Percentiles rank a stretch among this genome's conserved stretches.
Evolutionary conservation across 2,329 filamentous ascomycete species (phyloP).

Genomic region (Arthroderma uncinatum): DNA sequence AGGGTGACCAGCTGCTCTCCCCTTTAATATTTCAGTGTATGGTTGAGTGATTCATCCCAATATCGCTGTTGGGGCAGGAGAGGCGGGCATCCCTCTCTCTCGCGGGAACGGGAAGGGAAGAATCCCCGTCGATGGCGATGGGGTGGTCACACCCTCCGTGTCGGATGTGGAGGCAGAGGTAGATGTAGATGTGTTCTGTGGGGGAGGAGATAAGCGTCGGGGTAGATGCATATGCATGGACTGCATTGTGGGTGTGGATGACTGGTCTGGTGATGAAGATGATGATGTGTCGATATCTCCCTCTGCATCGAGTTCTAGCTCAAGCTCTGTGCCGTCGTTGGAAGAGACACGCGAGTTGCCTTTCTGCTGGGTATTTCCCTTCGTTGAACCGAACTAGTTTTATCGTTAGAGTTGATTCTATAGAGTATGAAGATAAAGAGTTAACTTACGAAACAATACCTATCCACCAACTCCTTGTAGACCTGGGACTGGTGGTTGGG

Average conservation of each 20-base stretch:
- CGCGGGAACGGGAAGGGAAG: background rate
- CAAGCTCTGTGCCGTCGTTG: background rate
- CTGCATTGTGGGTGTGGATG: background rate
- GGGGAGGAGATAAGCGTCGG: background rate
- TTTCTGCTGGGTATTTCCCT: conserved; percentile 16
- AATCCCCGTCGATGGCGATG: background rate
- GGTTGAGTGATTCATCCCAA: background rate
- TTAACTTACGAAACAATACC: conserved; percentile 98
- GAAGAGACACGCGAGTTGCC: background rate
- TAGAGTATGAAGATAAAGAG: background rate
- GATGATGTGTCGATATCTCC: background rate
- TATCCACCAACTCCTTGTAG: conserved; percentile 94
- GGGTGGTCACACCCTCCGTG: background rate
- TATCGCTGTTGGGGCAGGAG: background rate
- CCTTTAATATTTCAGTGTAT: background rate
- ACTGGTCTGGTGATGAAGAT: background rate
- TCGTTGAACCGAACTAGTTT: conserved; percentile 12
- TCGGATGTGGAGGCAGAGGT: background rate
- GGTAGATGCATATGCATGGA: background rate
- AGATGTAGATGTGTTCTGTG: background rate
- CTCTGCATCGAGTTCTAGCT: background rate
- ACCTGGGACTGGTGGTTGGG: conserved; percentile 71
- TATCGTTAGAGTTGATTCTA: background rate
- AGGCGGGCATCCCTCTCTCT: conserved; percentile 1
- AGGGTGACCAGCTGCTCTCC: too few relatives aligned